A percentile compares a stretch with the other conserved stretches of the same genome.
Evolutionary conservation across 768 basidiomycete genomes (phyloP).

Genomic region (Panus rudis): DNA sequence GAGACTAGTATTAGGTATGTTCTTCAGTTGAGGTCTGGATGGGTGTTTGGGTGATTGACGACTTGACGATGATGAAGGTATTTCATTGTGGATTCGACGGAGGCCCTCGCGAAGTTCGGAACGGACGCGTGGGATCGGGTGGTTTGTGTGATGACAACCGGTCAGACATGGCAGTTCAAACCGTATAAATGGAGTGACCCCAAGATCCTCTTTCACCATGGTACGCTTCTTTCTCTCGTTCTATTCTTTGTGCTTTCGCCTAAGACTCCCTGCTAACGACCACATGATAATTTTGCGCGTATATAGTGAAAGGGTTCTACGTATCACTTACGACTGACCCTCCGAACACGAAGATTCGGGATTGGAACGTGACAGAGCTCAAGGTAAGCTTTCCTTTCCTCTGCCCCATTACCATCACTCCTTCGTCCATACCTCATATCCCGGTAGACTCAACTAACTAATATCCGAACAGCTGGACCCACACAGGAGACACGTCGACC

Average conservation of each 20-base stretch:
- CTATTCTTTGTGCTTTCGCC: not conserved
- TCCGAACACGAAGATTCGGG: constrained; percentile 79
- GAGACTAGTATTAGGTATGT: constrained; percentile 31
- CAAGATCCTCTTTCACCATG: constrained; percentile 85
- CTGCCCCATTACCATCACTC: not conserved
- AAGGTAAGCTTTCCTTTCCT: constrained; percentile 45
- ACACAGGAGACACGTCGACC: constrained; percentile 85
- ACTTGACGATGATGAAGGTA: constrained; percentile 36
- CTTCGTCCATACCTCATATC: not conserved
- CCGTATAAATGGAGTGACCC: constrained; percentile 98
- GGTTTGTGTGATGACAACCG: constrained; percentile 96
- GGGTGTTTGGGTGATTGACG: not conserved
- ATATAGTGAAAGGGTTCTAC: constrained; percentile 87
- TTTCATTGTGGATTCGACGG: constrained; percentile 86
- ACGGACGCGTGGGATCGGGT: constrained; percentile 95
- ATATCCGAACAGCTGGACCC: constrained; percentile 67
- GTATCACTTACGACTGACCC: constrained; percentile 94
- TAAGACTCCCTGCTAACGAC: too few relatives aligned
- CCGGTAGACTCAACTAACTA: not conserved
- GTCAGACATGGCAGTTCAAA: constrained; percentile 96
- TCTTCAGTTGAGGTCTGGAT: not conserved
- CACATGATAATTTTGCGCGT: not conserved
- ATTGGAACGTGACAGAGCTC: constrained; percentile 96
- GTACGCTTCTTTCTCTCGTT: constrained; percentile 34
- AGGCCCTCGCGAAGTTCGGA: constrained; percentile 88